Conservation (phyloP, 2,329 filamentous ascomycete species). For the Talaromyces piceae region DNA sequence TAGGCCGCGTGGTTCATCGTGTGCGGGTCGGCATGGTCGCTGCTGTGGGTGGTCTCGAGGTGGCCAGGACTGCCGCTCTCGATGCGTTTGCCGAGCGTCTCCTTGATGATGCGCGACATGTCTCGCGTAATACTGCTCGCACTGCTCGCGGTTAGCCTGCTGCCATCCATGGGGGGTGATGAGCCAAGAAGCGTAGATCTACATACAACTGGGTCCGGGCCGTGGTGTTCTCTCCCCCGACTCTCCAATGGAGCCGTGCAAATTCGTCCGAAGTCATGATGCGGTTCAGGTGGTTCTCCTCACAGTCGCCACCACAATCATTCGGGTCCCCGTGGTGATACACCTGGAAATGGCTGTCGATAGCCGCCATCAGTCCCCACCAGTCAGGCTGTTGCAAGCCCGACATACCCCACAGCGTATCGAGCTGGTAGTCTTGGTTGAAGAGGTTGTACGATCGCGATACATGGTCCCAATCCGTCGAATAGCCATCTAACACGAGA, state of each 20-base stretch:
- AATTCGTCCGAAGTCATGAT: conserved; percentile 29
- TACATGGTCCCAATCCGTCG: conserved; percentile 31
- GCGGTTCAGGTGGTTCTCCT: conserved; percentile 28
- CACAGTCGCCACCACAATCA: conserved; percentile 25
- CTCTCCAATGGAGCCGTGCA: conserved; percentile 27
- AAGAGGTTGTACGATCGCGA: conserved; percentile 30
- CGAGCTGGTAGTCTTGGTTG: conserved; percentile 34
- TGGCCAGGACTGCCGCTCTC: conserved; percentile 11
- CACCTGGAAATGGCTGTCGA: conserved; percentile 38
- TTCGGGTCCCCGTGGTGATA: conserved; percentile 28
- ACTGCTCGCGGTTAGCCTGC: conserved; percentile 28
- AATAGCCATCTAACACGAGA: conserved; percentile 32
- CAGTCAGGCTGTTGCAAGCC: conserved; percentile 36
- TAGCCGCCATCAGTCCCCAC: conserved; percentile 36
- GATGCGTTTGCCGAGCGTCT: conserved; percentile 22
- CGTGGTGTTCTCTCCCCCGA: conserved; percentile 22
- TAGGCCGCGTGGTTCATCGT: conserved; percentile 5
- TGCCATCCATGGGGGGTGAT: too few species aligned
- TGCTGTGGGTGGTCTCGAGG: conserved; percentile 1
- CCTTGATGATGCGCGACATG: conserved; percentile 34
- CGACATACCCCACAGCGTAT: conserved; percentile 35
- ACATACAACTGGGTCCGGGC: conserved; percentile 38
- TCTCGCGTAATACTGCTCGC: conserved; percentile 36
- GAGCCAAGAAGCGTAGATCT: conserved; percentile 1
- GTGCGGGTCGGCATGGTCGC: conserved; percentile 1